These are phyloP conservation scores for Polyporus tsugae DNA, from an alignment of 1,284 basidiomycete species.

Conservation along the genomic window DNA sequence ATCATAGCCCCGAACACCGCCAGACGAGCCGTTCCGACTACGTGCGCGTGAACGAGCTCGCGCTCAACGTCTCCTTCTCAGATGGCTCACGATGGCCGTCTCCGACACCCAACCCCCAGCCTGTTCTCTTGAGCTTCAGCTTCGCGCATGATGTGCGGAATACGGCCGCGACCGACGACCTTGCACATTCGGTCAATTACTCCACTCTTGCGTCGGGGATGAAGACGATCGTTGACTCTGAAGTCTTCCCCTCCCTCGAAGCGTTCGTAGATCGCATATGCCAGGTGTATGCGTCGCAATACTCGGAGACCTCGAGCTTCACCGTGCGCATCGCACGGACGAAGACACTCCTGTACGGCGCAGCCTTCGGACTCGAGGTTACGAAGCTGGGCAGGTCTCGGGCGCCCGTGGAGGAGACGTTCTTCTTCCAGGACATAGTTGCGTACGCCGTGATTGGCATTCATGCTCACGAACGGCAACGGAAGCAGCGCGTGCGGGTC, in stretches of 20 bases:
- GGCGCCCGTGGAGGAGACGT: slow-evolving; percentile 35
- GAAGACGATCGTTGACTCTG: slow-evolving; percentile 38
- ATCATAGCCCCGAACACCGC: not conserved
- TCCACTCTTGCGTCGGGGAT: slow-evolving; percentile 52
- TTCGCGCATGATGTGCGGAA: slow-evolving; percentile 63
- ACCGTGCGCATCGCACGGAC: slow-evolving; percentile 56
- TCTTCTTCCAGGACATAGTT: slow-evolving; percentile 59
- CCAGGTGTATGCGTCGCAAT: slow-evolving; percentile 49
- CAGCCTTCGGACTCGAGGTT: slow-evolving; percentile 53
- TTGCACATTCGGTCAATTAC: slow-evolving; percentile 69
- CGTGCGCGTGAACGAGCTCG: slow-evolving; percentile 59
- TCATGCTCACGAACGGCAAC: slow-evolving; percentile 74
- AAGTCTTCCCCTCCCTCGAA: slow-evolving; percentile 52
- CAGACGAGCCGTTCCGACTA: slow-evolving; percentile 40
- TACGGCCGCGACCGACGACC: slow-evolving; percentile 64
- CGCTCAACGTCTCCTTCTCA: slow-evolving; percentile 48
- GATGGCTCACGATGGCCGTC: slow-evolving; percentile 55
- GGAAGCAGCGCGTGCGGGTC: slow-evolving; percentile 74
- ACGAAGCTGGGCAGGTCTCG: slow-evolving; percentile 34
- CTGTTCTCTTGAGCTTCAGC: slow-evolving; percentile 62
- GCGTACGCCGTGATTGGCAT: slow-evolving; percentile 76
- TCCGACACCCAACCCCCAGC: slow-evolving; percentile 54
- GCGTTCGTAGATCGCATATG: slow-evolving; percentile 52
- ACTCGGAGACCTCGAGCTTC: slow-evolving; percentile 48
- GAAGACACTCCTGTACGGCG: slow-evolving; percentile 62